Conservation (phyloP, 371 early-diverging fungal genomes). For the Massospora cicadina region DNA sequence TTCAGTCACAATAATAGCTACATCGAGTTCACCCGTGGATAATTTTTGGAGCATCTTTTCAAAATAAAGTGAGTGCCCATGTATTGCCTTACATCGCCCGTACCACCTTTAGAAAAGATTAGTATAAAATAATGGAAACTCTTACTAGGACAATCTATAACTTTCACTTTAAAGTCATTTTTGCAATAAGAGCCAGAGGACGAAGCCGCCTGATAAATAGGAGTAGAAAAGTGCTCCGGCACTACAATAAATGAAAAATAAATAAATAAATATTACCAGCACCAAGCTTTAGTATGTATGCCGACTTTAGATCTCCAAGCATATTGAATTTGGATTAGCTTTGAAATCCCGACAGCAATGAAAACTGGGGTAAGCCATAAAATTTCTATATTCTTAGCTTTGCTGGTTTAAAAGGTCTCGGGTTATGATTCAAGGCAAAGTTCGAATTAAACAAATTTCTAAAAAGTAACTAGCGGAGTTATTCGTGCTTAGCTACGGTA, state of each 20-base stretch:
- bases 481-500: too few species aligned
- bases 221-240: slow-evolving; percentile 3
- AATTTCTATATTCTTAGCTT: too few species aligned
- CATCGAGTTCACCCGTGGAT: not conserved
- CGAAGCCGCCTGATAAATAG: not conserved
- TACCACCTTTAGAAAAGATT: slow-evolving; percentile 3
- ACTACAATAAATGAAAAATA: not conserved
- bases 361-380: too few species aligned
- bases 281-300: not conserved
- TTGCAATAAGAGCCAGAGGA: not conserved
- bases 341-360: too few species aligned
- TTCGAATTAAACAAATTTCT: too few species aligned
- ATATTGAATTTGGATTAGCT: not conserved
- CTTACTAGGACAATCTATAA: slow-evolving; percentile 6
- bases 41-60: slow-evolving; percentile 3
- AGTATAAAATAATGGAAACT: not conserved
- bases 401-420: too few species aligned
- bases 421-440: too few species aligned
- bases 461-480: too few species aligned
- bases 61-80: not conserved
- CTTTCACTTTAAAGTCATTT: slow-evolving; percentile 1
- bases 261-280: not conserved
- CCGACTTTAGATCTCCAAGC: not conserved
- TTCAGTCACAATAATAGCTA: slow-evolving; percentile 3
- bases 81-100: not conserved